Conservation (phyloP, 108 stramenopile species). For the Stephanodiscus minutulus region DNA sequence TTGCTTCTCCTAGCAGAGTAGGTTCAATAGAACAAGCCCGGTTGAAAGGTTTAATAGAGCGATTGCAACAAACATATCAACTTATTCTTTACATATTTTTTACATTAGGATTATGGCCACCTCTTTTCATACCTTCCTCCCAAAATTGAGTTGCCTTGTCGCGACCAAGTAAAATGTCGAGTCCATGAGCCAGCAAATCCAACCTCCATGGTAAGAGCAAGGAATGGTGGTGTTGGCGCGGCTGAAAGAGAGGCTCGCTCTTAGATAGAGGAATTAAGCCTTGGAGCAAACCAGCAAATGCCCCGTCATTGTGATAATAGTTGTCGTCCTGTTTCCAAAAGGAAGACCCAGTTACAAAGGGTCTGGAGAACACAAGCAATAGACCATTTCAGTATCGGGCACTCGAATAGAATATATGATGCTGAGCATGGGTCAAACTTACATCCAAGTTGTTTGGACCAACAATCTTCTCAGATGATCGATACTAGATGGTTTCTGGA, state of each 20-base stretch:
- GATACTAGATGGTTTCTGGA: conserved; percentile 31
- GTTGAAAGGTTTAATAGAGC: too few relatives aligned
- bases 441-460: conserved; percentile 58
- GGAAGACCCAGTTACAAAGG: conserved; percentile 40
- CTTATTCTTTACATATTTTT: neutral
- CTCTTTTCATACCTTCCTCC: conserved; percentile 32
- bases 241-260: neutral
- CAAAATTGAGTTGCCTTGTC: conserved; percentile 35
- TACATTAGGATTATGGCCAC: neutral
- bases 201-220: conserved; percentile 37
- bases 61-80: conserved; percentile 3
- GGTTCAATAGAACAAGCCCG: neutral
- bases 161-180: conserved; percentile 24
- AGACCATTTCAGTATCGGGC: neutral
- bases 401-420: neutral
- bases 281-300: conserved; percentile 28
- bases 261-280: neutral
- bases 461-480: conserved; percentile 40
- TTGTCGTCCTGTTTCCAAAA: conserved; percentile 26
- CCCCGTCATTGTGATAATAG: conserved; percentile 45
- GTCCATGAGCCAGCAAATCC: conserved; percentile 29
- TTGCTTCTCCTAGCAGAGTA: neutral
- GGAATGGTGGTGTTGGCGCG: conserved; percentile 4
- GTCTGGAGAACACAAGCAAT: neutral
- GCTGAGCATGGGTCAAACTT: neutral